Base-by-base conservation (phyloP, 768 basidiomycete genomes). In the Psilocybe subaeruginosa region DNA sequence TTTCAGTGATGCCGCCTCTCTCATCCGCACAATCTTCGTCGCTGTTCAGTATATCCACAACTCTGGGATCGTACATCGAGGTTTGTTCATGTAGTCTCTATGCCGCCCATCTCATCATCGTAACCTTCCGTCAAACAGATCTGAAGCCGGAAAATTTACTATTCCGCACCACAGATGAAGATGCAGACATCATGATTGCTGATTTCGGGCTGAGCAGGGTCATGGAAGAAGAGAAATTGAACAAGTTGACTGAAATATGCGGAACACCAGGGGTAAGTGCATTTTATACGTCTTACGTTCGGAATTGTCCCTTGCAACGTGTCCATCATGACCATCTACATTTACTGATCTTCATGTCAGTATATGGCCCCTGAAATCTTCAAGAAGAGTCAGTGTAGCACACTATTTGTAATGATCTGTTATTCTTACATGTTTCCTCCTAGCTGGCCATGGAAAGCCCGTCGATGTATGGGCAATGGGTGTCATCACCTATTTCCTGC, bases 391-490 rank as follows among this genome's bases (percentile, higher is more conserved):
- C 63, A 41, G 87, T 76, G 2, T 14, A 53, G 19, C 37, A 49
- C 48, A 8, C 50, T 31, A 23, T 58, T 61, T 14, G 41, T 11
- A 53, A 30, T 49, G 48, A 19, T 30, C 41, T 27, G 41, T 35
- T 4, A 30, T 45, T 55, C 54, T 57, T 54, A 64, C 47, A 35
- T 35, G 17, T 53, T 16, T 54, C 29, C 47, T 37, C 35, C 14
- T 69, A 92, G 91, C 88, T 58, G 97, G 97, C 3, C 97, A 99
- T 68, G 86, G 91, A 45, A 97, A 93, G 76, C 95, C 96, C 8
- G 96, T 97, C 16, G 97, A 97, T 69, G 77, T 97, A 58, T 96
- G 95, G 96, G 95, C 97, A 0, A 96, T 99, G 86, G 97, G 97
- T 41, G 97, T 99, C 52, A 96, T 99, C 74, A 92, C 97, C 11